Evolutionary conservation across 495 filamentous ascomycete genomes (phyloP).

Genomic region (Pseudotulostoma volvatum): DNA sequence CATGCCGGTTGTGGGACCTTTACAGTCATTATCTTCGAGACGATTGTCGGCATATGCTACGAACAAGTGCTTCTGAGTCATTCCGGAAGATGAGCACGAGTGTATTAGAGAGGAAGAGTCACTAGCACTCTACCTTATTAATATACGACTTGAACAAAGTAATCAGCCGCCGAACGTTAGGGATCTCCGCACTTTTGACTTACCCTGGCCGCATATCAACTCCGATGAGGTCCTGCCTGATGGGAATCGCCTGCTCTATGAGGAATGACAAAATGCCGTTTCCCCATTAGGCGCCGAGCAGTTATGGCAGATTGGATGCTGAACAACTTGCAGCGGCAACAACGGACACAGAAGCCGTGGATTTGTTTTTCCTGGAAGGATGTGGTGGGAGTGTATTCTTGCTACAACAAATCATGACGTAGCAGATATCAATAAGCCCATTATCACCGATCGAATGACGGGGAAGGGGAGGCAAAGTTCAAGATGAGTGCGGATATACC

Average conservation of each 20-base stretch:
- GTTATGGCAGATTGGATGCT: neutral
- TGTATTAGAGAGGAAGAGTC: neutral
- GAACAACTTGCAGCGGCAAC: neutral
- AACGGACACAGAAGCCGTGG: neutral
- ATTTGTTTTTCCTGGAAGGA: neutral
- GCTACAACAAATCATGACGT: no score
- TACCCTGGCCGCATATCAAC: neutral
- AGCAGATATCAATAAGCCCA: no score
- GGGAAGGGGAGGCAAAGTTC: no score
- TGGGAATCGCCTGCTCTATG: neutral
- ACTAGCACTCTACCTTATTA: neutral
- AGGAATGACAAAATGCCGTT: neutral
- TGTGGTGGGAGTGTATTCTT: neutral
- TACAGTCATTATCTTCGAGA: neutral
- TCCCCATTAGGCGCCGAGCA: neutral
- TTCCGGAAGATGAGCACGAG: neutral
- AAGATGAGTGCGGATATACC: no score
- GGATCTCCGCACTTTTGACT: slow-evolving; percentile 1
- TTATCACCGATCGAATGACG: no score
- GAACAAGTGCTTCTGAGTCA: neutral
- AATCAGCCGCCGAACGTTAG: neutral
- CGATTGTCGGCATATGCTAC: slow-evolving; percentile 1
- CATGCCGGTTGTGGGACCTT: neutral
- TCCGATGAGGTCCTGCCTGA: neutral
- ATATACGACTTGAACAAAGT: slow-evolving; percentile 1